A percentile compares a stretch with the other conserved stretches of the same genome.
Conservation (phyloP, 2,329 filamentous ascomycete genomes). For the Dendryphion nanum region DNA sequence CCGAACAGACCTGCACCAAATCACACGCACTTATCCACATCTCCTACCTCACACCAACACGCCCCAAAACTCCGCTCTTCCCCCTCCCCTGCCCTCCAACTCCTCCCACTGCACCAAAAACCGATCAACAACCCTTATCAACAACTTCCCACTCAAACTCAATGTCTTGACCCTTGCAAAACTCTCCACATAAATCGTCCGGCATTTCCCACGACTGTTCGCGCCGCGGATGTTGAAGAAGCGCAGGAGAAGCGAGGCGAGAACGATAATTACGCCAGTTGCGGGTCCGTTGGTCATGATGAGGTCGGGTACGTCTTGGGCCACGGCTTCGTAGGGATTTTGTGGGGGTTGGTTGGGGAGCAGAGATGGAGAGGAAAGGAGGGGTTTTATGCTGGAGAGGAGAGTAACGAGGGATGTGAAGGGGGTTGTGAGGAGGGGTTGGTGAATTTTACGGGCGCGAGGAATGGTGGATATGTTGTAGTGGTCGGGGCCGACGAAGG, state of each 20-base stretch:
- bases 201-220: slow-evolving; percentile 55
- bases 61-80: slow-evolving; percentile 44
- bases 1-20: too few species aligned
- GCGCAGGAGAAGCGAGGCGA: slow-evolving; percentile 57
- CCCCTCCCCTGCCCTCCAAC: slow-evolving; percentile 49
- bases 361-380: slow-evolving; percentile 42
- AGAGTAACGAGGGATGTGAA: slow-evolving; percentile 66
- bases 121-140: slow-evolving; percentile 69
- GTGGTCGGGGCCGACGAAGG: slow-evolving; percentile 33
- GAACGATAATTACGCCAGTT: slow-evolving; percentile 74
- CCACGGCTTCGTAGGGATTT: slow-evolving; percentile 13
- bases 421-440: slow-evolving; percentile 72
- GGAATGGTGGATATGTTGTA: slow-evolving; percentile 69
- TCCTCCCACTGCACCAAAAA: slow-evolving; percentile 80
- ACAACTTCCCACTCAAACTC: slow-evolving; percentile 79
- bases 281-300: slow-evolving; percentile 88
- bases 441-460: slow-evolving; percentile 78
- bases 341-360: slow-evolving; percentile 6
- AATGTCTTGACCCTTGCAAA: slow-evolving; percentile 83
- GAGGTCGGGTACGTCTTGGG: slow-evolving; percentile 62
- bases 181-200: slow-evolving; percentile 84
- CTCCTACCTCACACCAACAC: slow-evolving; percentile 35
- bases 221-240: slow-evolving; percentile 46
- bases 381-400: slow-evolving; percentile 58
- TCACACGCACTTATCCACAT: too few species aligned